Base-by-base conservation (phyloP, 805 yeast species). In the Nakazawaea peltata region DNA sequence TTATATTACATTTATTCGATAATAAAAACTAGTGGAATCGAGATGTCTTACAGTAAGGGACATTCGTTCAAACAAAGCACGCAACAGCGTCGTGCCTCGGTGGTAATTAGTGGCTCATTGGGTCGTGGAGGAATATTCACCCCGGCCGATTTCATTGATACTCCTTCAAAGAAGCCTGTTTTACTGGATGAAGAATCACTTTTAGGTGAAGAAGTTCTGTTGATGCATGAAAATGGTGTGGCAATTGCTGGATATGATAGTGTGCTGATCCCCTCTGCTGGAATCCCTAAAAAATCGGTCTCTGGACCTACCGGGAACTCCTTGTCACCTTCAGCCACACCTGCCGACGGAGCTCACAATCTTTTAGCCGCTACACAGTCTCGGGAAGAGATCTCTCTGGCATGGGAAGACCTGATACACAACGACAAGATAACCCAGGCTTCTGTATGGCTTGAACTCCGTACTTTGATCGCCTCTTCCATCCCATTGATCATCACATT, bases 401-500 rank as follows among this genome's bases (percentile, higher is more conserved):
- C 33, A 1, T 37, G 36, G 37, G 19, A 33, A 4, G 26, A 24
- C 5, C 37, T 37, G 9, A 15, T 37, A 6, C 26, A 28, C 12
- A 8, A 25, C 5, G 11, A 33, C 15, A 29, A 33, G 13, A 5
- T 37, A 5, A 21, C 26, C 22, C 28, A 32, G 10, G 17, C 37
- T 12, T 23, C 40, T 11, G 17, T 14, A n/a, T 7, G 9, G 4
- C 15, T 39, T 8, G 63, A 57, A 36, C 35, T 54, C 4, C 24
- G 38, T 8, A 45, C 41, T n/a, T 51, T 65, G 17, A 37, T 53
- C 7, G n/a, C 3, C 25, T 59, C 72, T 1, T 67, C 77, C 2
- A 43, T 71, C 19, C 78, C 80, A 1, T 54, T 73, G 37, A 68
- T 73, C 4, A 43, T 69, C 34, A 73, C 80, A 0, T 71, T 73